Evolutionary conservation across 352 stramenopile genomes (phyloP), one percentile per base, ranked within the genome.

Genomic region (Aphanomyces astaci): DNA sequence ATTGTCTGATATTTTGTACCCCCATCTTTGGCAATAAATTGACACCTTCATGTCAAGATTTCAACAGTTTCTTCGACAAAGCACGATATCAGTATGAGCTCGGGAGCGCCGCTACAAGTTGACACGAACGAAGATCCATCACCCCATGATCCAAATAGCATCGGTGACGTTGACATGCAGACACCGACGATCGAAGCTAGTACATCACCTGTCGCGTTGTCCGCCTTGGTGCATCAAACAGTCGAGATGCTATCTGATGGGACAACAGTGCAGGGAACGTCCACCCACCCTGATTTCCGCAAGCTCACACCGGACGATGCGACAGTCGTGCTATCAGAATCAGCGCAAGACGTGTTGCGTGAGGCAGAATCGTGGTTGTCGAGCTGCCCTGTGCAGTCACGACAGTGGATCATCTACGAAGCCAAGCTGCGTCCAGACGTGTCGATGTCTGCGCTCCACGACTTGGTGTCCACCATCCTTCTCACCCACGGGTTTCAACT

Each of bases 331-430:
- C 25, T 59, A 10, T 48, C 56, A 15, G 56, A 53, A 32, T 17
- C 22, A 32, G 24, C 7, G 17, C 0, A 59, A 1, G 30, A 40
- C 4, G 19, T 36, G 4, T 22, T 65, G 0, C 19, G 31, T 5
- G 56, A 49, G 13, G 56, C 56, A 22, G 48, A 51, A 4, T 25
- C 56, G 19, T 53, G 56, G 56, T 22, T 65, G 40, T n/a, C 11
- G 31, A 24, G 24, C 25, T 65, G 56, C 56, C 56, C 56, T 27
- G 36, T 65, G 31, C 32, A 49, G 9, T 32, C 56, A 17, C 51
- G 48, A 27, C 32, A 65, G 30, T 65, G 56, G 56, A 39, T 65
- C 22, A 53, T 65, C 10, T 65, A 52, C 56, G 36, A 65, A 53
- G 56, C n/a, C 19, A 46, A 28, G 24, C 25, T 65, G 24, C 56